These are phyloP conservation scores for Dictyostelium purpureum DNA, from an alignment of 78 protist species.

Conservation along the genomic window DNA sequence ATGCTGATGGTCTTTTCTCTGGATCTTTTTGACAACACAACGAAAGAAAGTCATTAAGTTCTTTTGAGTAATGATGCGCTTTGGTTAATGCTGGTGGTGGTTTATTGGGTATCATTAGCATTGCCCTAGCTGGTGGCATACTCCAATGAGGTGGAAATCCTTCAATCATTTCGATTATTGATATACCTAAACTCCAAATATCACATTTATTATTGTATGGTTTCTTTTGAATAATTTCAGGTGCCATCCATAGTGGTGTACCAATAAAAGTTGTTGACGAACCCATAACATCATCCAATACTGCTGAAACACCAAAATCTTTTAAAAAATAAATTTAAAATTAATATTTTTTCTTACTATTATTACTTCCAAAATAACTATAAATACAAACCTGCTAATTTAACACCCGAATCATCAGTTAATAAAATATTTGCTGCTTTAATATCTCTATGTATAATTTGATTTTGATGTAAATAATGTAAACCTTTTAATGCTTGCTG, in stretches of 20 bases:
- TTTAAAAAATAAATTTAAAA: not conserved
- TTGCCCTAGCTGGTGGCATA: constrained; percentile 62
- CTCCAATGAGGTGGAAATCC: constrained; percentile 52
- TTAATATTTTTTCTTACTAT: not conserved
- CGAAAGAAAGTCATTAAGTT: constrained; percentile 82
- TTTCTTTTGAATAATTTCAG: constrained; percentile 65
- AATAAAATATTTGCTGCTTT: constrained; percentile 82
- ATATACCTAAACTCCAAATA: constrained; percentile 77
- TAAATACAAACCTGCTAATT: constrained; percentile 29
- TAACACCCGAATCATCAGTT: constrained; percentile 54
- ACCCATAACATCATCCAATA: constrained; percentile 36
- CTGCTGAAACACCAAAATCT: constrained; percentile 81
- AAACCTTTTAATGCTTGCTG: constrained; percentile 71
- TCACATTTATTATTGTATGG: constrained; percentile 72
- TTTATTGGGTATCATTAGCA: constrained; percentile 86
- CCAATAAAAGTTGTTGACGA: constrained; percentile 45
- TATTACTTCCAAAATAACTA: not conserved
- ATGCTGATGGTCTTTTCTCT: constrained; percentile 80
- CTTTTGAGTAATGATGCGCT: constrained; percentile 58
- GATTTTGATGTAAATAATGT: constrained; percentile 59
- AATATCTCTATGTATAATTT: constrained; percentile 79
- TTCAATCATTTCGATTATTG: constrained; percentile 73
- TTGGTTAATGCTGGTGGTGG: constrained; percentile 80
- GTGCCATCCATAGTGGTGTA: constrained; percentile 82
- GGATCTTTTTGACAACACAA: constrained; percentile 88